phyloP scores from a whole-genome alignment of 306 rosid genomes.

The Adenanthera pavonina region DNA sequence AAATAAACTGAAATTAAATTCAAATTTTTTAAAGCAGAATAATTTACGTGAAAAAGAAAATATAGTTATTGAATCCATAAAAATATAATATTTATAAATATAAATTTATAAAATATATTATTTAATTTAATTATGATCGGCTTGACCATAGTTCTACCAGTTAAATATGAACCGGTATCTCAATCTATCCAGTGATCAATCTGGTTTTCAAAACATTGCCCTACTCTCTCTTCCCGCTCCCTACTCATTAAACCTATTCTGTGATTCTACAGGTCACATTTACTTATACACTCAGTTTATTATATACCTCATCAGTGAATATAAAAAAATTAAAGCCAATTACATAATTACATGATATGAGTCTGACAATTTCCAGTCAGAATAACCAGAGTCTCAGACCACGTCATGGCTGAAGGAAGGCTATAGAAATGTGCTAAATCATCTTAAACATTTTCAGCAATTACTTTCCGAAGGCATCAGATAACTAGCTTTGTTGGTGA shows the following conservation, averaged over 20 bases:
- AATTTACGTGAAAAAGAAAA: too few relatives aligned
- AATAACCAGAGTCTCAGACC: slow-evolving; percentile 16
- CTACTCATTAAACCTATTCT: background rate
- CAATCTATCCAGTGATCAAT: too few relatives aligned
- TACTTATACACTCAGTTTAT: background rate
- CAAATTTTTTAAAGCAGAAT: too few relatives aligned
- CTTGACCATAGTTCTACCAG: too few relatives aligned
- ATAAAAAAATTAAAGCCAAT: background rate
- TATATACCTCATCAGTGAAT: background rate
- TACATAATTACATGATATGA: background rate
- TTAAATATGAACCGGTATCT: too few relatives aligned
- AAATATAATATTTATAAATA: too few relatives aligned
- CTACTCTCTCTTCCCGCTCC: background rate
- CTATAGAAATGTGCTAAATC: background rate
- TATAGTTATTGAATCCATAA: too few relatives aligned
- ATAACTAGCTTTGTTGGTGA: background rate
- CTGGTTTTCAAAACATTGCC: too few relatives aligned
- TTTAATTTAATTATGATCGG: too few relatives aligned
- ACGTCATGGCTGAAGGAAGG: slow-evolving; percentile 7
- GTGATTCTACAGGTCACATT: background rate
- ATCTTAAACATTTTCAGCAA: slow-evolving; percentile 19
- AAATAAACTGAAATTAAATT: too few relatives aligned
- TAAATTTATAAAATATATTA: too few relatives aligned
- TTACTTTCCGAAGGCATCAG: slow-evolving; percentile 23
- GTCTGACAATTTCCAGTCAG: slow-evolving; percentile 18